A percentile compares a stretch with the other conserved stretches of the same genome.
These are phyloP conservation scores for Eragrostis nindensis DNA, from an alignment of 176 grass and related monocot genomes.

Conservation along the genomic window DNA sequence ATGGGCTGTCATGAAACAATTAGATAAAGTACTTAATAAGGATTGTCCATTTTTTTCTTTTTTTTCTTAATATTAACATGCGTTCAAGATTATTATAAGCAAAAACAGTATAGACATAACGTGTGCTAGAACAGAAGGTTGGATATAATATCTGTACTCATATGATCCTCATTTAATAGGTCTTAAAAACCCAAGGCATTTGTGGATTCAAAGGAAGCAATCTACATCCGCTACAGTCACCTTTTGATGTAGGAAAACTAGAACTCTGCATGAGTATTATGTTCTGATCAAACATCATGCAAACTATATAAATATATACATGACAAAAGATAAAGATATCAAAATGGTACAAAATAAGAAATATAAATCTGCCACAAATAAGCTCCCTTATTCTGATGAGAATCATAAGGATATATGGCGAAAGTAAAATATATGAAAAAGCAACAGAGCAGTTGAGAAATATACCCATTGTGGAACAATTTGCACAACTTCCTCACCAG, in stretches of 20 bases:
- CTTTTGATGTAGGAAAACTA: background rate
- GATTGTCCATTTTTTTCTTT: background rate
- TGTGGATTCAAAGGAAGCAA: constrained; percentile 14
- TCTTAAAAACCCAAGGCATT: background rate
- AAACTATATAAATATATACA: background rate
- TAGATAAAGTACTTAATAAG: background rate
- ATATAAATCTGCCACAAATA: background rate
- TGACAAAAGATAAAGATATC: constrained; percentile 13
- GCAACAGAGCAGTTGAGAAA: constrained; percentile 24
- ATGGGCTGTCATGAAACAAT: background rate
- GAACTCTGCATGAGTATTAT: background rate
- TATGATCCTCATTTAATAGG: background rate
- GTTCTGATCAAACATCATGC: constrained; percentile 2
- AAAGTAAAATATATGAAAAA: background rate
- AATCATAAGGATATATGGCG: background rate
- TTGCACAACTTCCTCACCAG: constrained; percentile 71
- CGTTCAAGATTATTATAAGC: background rate
- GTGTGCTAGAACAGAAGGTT: background rate
- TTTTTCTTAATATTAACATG: background rate
- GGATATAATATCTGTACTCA: background rate
- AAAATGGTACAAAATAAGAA: background rate
- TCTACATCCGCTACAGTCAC: too few relatives aligned
- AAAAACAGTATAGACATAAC: background rate
- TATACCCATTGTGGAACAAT: constrained; percentile 91
- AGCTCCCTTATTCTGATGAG: background rate